These are phyloP conservation scores for Mucor velutinosus DNA, from an alignment of 371 early-diverging fungal species.

Conservation along the genomic window DNA sequence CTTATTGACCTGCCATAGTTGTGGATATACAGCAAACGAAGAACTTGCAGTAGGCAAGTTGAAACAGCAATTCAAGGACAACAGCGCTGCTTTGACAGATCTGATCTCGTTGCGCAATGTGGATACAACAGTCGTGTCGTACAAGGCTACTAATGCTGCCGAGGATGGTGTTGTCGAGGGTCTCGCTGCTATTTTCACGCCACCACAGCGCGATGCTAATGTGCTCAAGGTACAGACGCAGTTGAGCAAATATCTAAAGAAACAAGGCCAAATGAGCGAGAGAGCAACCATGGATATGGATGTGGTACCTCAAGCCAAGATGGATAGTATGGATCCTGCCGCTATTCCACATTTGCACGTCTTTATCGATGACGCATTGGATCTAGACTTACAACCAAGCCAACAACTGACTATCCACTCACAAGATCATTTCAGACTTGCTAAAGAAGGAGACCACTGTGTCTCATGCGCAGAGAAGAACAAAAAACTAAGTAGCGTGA, in stretches of 20 bases:
- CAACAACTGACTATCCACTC: constrained; percentile 14
- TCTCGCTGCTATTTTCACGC: constrained; percentile 27
- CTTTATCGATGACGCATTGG: constrained; percentile 33
- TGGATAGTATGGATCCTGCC: not conserved
- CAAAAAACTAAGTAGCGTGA: constrained; percentile 43
- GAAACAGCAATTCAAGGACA: not conserved
- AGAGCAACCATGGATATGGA: constrained; percentile 22
- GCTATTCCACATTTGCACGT: constrained; percentile 17
- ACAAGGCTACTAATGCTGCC: not conserved
- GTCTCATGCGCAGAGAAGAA: constrained; percentile 47
- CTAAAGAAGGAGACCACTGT: constrained; percentile 69
- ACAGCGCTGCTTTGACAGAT: not conserved
- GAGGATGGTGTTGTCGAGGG: constrained; percentile 6
- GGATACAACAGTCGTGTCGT: constrained; percentile 5
- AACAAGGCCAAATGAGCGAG: constrained; percentile 11
- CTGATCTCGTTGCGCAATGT: not conserved
- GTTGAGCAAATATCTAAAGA: constrained; percentile 28
- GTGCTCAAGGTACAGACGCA: constrained; percentile 35
- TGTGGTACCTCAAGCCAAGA: not conserved
- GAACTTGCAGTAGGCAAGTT: constrained; percentile 58
- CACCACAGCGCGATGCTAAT: constrained; percentile 26
- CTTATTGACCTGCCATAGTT: constrained; percentile 66
- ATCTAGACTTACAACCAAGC: not conserved
- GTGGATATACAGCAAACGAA: constrained; percentile 84
- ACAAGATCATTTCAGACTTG: constrained; percentile 58